Evolutionary conservation across 495 filamentous ascomycete species (phyloP).

Genomic region (Poronia punctata): DNA sequence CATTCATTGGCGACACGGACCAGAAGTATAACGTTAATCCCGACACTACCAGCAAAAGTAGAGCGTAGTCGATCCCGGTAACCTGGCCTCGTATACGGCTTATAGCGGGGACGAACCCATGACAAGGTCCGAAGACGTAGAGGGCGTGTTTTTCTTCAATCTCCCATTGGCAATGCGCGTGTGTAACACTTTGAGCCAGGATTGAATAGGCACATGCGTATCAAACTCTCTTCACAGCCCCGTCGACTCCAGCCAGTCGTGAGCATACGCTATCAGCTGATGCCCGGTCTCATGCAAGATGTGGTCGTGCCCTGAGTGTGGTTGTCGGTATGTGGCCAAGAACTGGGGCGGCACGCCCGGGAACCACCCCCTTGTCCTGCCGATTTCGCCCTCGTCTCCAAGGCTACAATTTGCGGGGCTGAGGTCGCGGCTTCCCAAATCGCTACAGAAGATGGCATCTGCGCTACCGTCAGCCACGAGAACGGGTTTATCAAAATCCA

Average conservation of each 20-base stretch:
- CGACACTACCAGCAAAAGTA: too few relatives aligned
- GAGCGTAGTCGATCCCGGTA: too few relatives aligned
- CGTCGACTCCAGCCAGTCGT: background rate
- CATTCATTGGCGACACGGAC: too few relatives aligned
- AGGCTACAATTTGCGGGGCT: background rate
- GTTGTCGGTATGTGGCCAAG: background rate
- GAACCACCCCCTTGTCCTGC: background rate
- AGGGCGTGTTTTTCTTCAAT: too few relatives aligned
- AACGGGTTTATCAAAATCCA: background rate
- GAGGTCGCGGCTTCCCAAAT: background rate
- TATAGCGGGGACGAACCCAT: too few relatives aligned
- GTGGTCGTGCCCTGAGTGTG: background rate
- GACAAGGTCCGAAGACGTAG: too few relatives aligned
- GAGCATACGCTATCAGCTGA: background rate
- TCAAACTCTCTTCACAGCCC: too few relatives aligned
- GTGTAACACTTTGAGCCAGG: too few relatives aligned
- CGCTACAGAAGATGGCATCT: constrained; percentile 1
- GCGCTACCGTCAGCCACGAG: background rate
- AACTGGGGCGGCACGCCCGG: background rate
- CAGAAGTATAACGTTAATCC: too few relatives aligned
- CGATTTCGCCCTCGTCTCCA: background rate
- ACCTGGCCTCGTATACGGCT: too few relatives aligned
- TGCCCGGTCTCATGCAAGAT: background rate
- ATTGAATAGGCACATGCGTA: too few relatives aligned
- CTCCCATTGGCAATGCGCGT: too few relatives aligned